Evolutionary conservation across 2,329 filamentous ascomycete genomes (phyloP).

Genomic region (Talaromyces sp.): DNA sequence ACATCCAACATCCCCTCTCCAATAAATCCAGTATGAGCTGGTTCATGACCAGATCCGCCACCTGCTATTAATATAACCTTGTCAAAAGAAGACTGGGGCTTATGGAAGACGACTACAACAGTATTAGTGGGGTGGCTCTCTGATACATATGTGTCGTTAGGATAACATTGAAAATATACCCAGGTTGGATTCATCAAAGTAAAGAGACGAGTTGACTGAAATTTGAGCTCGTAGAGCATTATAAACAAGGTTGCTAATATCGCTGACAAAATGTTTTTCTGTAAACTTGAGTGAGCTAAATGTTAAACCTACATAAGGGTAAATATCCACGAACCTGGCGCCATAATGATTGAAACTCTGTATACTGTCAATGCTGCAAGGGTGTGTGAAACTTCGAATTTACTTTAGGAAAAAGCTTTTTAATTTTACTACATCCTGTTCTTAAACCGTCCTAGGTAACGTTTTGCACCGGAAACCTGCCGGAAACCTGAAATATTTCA

Average conservation of each 20-base stretch:
- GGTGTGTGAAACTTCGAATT: neutral
- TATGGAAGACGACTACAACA: neutral
- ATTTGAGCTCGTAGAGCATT: neutral
- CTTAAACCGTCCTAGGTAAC: neutral
- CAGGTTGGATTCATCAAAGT: neutral
- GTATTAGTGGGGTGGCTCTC: neutral
- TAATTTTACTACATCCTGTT: neutral
- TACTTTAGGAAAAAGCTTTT: neutral
- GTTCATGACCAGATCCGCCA: constrained; percentile 8
- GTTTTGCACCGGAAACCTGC: neutral
- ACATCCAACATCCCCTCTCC: constrained; percentile 7
- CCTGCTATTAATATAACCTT: neutral
- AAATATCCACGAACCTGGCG: neutral
- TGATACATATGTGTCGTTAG: neutral
- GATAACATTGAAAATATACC: neutral
- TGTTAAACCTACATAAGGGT: neutral
- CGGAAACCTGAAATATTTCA: neutral
- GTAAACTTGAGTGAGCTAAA: neutral
- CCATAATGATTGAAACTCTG: neutral
- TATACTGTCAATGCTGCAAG: neutral
- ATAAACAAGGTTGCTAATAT: neutral
- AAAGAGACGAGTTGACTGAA: neutral
- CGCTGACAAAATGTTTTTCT: neutral
- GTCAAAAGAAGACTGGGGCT: neutral
- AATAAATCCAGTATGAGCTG: constrained; percentile 4